phyloP scores from a whole-genome alignment of 23 red algal species.

The Agarophyton chilense region DNA sequence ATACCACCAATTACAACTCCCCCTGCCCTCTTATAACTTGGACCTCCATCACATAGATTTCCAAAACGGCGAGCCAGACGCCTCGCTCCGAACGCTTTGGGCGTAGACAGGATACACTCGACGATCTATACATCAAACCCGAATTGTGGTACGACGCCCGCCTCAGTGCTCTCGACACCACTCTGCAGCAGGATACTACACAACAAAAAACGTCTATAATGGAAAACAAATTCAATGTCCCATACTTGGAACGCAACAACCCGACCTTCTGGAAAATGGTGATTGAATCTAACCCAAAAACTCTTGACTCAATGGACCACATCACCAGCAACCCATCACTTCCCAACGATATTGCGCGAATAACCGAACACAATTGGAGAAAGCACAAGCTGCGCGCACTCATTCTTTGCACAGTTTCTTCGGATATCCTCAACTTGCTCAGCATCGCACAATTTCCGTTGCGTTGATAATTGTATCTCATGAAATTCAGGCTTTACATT shows the following conservation, averaged over 20 bases:
- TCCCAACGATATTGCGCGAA: not conserved
- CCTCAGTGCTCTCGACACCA: not conserved
- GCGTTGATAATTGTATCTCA: too few species aligned
- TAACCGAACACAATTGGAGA: conserved; percentile 1
- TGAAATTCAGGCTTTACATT: too few species aligned
- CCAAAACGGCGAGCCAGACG: too few species aligned
- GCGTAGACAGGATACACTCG: too few species aligned
- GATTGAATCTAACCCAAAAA: not conserved
- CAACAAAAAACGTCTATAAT: not conserved
- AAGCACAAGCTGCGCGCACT: not conserved
- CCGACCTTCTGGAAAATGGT: conserved; percentile 31
- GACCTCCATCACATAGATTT: too few species aligned
- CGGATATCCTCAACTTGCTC: conserved; percentile 7
- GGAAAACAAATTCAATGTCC: conserved; percentile 14
- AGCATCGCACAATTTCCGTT: too few species aligned
- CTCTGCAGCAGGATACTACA: conserved; percentile 6
- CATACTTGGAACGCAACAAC: conserved; percentile 16
- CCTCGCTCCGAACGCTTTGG: too few species aligned
- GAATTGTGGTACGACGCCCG: conserved; percentile 5
- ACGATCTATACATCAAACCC: not conserved
- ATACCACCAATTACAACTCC: too few species aligned
- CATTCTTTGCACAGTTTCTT: conserved; percentile 8
- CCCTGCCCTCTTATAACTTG: too few species aligned
- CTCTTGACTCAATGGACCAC: not conserved
- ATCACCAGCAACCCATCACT: not conserved